Conservation (phyloP, 1,284 basidiomycete species). For the Heterobasidion occidentale region DNA sequence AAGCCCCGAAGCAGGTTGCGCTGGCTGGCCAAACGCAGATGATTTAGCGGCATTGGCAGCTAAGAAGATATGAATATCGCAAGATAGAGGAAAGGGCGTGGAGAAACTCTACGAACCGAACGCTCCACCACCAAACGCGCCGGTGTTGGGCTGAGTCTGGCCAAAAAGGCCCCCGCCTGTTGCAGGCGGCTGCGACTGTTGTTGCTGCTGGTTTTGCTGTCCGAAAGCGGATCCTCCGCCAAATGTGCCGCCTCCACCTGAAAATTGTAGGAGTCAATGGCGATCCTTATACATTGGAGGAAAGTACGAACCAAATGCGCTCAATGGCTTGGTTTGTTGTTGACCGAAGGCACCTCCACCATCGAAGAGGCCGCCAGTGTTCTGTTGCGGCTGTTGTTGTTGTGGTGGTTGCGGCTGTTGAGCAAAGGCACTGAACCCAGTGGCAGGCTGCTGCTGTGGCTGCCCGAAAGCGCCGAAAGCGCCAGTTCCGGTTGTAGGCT, state of each 20-base stretch:
- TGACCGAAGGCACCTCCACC: conserved; percentile 16
- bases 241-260: conserved; percentile 21
- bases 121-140: conserved; percentile 22
- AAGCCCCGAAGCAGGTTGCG: conserved; percentile 15
- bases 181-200: conserved; percentile 16
- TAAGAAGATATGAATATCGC: conserved; percentile 1
- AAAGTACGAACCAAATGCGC: conserved; percentile 19
- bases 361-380: conserved; percentile 14
- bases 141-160: conserved; percentile 20
- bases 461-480: conserved; percentile 29
- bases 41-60: conserved; percentile 31
- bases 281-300: conserved; percentile 14
- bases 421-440: conserved; percentile 31
- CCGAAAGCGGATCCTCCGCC: conserved; percentile 35
- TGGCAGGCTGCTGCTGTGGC: conserved; percentile 16
- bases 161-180: conserved; percentile 35
- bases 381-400: conserved; percentile 15
- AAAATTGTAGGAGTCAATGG: conserved; percentile 10
- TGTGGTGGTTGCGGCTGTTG: conserved; percentile 19
- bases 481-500: conserved; percentile 9
- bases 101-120: not conserved
- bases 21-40: conserved; percentile 21
- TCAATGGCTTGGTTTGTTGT: not conserved
- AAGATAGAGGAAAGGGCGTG: not conserved
- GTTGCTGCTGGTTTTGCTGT: conserved; percentile 30